Evolutionary conservation across 1,284 basidiomycete genomes (phyloP).

Genomic region (Taiwanofungus camphoratus): DNA sequence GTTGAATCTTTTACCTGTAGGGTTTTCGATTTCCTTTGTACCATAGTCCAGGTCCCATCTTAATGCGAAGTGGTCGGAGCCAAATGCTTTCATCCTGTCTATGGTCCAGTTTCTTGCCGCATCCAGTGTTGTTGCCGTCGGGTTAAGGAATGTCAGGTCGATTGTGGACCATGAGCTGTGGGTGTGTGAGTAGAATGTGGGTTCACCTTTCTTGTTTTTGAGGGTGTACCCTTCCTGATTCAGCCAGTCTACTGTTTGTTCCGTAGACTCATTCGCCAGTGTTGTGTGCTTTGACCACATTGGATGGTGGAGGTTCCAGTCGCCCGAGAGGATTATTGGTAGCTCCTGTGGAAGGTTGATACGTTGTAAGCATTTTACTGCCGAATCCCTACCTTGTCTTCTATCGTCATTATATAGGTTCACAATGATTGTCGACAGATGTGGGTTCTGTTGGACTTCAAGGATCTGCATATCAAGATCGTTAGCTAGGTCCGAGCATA

Average conservation of each 20-base stretch:
- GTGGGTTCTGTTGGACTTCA: constrained; percentile 1
- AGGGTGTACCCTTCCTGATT: background rate
- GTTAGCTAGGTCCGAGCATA: constrained; percentile 3
- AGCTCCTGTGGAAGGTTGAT: background rate
- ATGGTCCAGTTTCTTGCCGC: constrained; percentile 5
- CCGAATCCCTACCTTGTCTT: background rate
- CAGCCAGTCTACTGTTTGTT: constrained; percentile 4
- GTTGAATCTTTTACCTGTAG: constrained; percentile 6
- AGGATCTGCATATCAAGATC: constrained; percentile 5
- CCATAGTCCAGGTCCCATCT: constrained; percentile 4
- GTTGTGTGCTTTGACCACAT: background rate
- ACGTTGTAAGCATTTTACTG: background rate
- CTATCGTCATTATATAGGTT: constrained; percentile 2
- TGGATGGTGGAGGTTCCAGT: constrained; percentile 6
- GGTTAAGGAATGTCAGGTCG: constrained; percentile 4
- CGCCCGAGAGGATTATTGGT: constrained; percentile 3
- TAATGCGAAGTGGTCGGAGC: constrained; percentile 9
- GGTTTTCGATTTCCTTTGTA: constrained; percentile 1
- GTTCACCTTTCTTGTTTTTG: constrained; percentile 1
- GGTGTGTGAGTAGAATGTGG: constrained; percentile 2
- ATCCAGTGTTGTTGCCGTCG: background rate
- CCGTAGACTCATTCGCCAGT: background rate
- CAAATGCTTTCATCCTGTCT: constrained; percentile 1
- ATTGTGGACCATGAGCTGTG: constrained; percentile 2
- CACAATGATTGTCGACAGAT: constrained; percentile 1